Evolutionary conservation across 2,329 filamentous ascomycete genomes (phyloP), one percentile per base, ranked within the genome.

Genomic region (Zymoseptoria crescenta): DNA sequence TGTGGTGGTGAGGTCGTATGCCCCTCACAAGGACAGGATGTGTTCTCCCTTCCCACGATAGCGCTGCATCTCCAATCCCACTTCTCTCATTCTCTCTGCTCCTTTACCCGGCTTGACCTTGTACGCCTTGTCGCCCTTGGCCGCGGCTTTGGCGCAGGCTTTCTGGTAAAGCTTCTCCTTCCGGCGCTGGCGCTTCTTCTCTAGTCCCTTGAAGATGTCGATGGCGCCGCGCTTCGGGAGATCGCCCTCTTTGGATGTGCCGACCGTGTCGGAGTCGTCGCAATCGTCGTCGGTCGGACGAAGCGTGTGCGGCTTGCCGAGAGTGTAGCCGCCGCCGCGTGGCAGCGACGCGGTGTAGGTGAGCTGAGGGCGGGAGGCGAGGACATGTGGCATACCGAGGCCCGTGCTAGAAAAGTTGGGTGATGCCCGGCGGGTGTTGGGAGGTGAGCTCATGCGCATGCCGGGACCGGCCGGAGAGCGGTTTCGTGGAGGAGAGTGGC

Each of bases 121-220:
- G 63, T 83, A 83, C 67, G 87, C 84, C 70, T 91, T 82, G 48
- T 73, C 71, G 51, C 68, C 70, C 52, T 72, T 81, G 67, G 84
- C 91, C 64, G 86, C 85, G 59, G 87, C 87, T 68, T 91, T 89
- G 72, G 91, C 87, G 77, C 89, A 95, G 71, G 93, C 88, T 73
- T 96, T 94, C 69, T 92, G 87, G 72, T 89, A 87, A 69, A 91
- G 88, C 75, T 96, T 96, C 75, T 97, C 92, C 76, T 88, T 91
- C 67, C 94, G 88, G 64, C 94, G 87, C 77, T 94, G 89, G 27
- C 92, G 87, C 78, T 96, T 97, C 75, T 89, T 87, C 77, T 99
- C 94, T 1, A 99, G 83, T 8, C 94, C 94, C 74, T 96, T 96
- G 75, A 96, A 89, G 62, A 96, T 99, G 74, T 97, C 94, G 66